Evolutionary conservation across 2,329 filamentous ascomycete genomes (phyloP), one percentile per base, ranked within the genome.

Genomic region (Aspergillus puulaauensis): DNA sequence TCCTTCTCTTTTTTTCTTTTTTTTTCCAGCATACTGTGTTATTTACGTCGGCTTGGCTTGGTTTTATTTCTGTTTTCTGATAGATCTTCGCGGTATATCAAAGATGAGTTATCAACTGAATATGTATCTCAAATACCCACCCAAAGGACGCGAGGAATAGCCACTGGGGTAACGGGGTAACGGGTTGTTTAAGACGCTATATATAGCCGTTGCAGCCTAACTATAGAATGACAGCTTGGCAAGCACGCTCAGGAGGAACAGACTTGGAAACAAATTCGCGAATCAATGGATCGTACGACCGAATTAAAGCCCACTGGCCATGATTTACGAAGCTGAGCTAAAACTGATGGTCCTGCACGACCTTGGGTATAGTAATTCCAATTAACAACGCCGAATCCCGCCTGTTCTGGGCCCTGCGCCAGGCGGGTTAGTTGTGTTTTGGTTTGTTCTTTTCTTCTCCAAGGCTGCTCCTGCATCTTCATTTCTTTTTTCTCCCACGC

Each of bases 21-120:
- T 51, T 37, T 27, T 54, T 40, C 23, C 21, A 40, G 44, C 33
- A 48, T 59, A 50, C 44, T 56, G 31, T 51, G 12, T 47, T 57
- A 54, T 48, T 23, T 54, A 54, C 17, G 43, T 27, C 48, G 9
- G 24, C 15, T 41, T 37, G 17, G 15, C 31, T 46, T 52, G 33
- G 9, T 37, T 45, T 45, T 52, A 23, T n/a, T 37, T 40, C 17
- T 19, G 15, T 33, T 33, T 41, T 27, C 52, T 48, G 52, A 54
- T 54, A 54, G 52, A 54, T 41, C 33, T 14, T 7, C 49, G n/a
- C 19, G 21, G 17, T 41, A 14, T 40, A 14, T 51, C 17, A n/a
- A 37, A 51, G 48, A n/a, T 24, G 15, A 51, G 19, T 46, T 54
- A 15, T 47, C 37, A 37, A 47, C 35, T 51, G 48, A 7, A 37